Base-by-base conservation (phyloP, 2,329 filamentous ascomycete species). In the Colletotrichum endophyticum region DNA sequence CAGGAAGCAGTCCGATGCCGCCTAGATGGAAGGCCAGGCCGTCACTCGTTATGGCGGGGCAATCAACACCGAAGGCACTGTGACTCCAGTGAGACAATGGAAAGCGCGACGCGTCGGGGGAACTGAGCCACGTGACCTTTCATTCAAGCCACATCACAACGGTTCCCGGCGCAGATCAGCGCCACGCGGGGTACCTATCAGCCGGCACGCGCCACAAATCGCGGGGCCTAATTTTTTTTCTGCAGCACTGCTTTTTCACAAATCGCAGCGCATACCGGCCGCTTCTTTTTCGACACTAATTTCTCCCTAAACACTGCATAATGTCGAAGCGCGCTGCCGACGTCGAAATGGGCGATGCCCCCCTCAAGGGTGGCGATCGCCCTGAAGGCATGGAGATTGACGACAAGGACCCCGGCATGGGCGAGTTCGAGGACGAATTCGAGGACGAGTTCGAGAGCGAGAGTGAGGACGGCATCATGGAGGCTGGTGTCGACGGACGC, bases 391-490 rank as follows among this genome's bases (percentile, higher is more conserved):
- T 92, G 90, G 94, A 94, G 75, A 90, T 95, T 69, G 92, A 95
- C 80, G 84, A 87, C 78, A 88, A 88, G 82, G 92, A 92, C 30
- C 61, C 75, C 22, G 72, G 39, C 57, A 93, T 94, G 88, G 92
- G 92, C 83, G 95, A 99, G 80, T 99, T 98, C 78, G 97, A 98
- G 83, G 97, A 98, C 86, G 96, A 99, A 83, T 98, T 96, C 80
- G 95, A 96, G 85, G 95, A 96, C 81, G 95, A 96, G 83, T 96
- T 94, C 80, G 96, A 98, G 89, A 98, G 89, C 81, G 96, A 98
- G 89, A 98, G 89, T 82, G 91, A 92, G 78, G 96, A 98, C 84
- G 96, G 99, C 85, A 95, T 99, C 69, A 87, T 98, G 76, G 96
- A 99, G 87, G 96, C 97, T 6, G 96, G 96, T 77, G 96, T 98